Conservation (phyloP, 495 filamentous ascomycete species). For the Aspergillus carlsbadensis region DNA sequence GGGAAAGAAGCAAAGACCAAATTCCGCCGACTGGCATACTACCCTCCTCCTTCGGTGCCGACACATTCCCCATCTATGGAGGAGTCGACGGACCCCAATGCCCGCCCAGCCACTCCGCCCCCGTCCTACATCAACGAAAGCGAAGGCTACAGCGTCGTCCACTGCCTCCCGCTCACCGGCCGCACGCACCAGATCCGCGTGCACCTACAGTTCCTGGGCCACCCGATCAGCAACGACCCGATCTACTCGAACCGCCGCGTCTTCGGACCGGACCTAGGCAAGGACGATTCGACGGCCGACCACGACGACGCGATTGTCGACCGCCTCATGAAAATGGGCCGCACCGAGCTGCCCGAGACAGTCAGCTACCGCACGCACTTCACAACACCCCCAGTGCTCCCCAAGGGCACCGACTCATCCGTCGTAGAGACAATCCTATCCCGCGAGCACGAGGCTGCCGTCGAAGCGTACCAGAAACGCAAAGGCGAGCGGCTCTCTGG, state of each 20-base stretch:
- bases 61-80: slow-evolving; percentile 13
- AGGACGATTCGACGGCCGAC: slow-evolving; percentile 63
- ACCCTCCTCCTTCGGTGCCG: slow-evolving; percentile 50
- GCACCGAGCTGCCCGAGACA: slow-evolving; percentile 83
- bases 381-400: slow-evolving; percentile 41
- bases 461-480: slow-evolving; percentile 75
- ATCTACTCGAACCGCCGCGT: slow-evolving; percentile 94
- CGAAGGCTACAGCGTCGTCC: slow-evolving; percentile 88
- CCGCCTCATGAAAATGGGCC: slow-evolving; percentile 84
- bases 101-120: slow-evolving; percentile 32
- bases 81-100: slow-evolving; percentile 25
- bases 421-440: slow-evolving; percentile 44
- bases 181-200: slow-evolving; percentile 94
- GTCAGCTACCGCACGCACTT: slow-evolving; percentile 68
- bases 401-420: slow-evolving; percentile 37
- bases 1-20: slow-evolving; percentile 88
- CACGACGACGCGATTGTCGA: slow-evolving; percentile 87
- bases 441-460: slow-evolving; percentile 76
- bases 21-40: slow-evolving; percentile 87
- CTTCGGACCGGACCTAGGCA: slow-evolving; percentile 78
- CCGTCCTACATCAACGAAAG: slow-evolving; percentile 27
- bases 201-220: slow-evolving; percentile 89
- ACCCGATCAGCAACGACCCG: slow-evolving; percentile 94
- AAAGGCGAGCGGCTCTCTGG: slow-evolving; percentile 90
- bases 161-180: slow-evolving; percentile 89